Conservation (phyloP, 257 asterid genomes). For the Datura wrightii region DNA sequence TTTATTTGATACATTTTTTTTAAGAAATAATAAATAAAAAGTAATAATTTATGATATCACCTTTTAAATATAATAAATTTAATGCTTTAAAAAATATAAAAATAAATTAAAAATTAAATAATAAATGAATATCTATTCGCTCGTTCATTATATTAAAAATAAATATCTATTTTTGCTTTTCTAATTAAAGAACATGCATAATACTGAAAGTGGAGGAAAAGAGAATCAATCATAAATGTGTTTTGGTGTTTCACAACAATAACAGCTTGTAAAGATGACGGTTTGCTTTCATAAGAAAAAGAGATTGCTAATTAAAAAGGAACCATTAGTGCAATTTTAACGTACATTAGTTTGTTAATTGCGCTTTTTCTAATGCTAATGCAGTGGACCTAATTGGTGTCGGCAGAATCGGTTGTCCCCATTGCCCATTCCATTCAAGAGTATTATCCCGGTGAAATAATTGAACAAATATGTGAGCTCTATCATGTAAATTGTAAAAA, state of each 20-base stretch:
- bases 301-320: too few relatives aligned
- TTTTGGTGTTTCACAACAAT: neutral
- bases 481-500: too few relatives aligned
- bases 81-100: too few relatives aligned
- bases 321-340: neutral
- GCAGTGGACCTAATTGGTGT: neutral
- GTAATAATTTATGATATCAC: too few relatives aligned
- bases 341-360: slow-evolving; percentile 4
- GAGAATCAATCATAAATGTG: neutral
- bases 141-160: too few relatives aligned
- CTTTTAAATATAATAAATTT: too few relatives aligned
- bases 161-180: too few relatives aligned
- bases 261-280: slow-evolving; percentile 35
- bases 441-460: neutral
- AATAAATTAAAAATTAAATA: too few relatives aligned
- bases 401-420: neutral
- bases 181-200: too few relatives aligned
- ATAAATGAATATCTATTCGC: too few relatives aligned
- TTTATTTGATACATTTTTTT: too few relatives aligned
- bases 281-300: slow-evolving; percentile 35
- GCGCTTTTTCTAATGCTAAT: slow-evolving; percentile 5
- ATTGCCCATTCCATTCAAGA: neutral
- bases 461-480: neutral
- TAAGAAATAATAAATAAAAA: too few relatives aligned
- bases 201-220: neutral